Evolutionary conservation across 225 moss, liverwort and hornwort genomes (phyloP), one percentile per base, ranked within the genome.

Genomic region (Anthoceros angustus): DNA sequence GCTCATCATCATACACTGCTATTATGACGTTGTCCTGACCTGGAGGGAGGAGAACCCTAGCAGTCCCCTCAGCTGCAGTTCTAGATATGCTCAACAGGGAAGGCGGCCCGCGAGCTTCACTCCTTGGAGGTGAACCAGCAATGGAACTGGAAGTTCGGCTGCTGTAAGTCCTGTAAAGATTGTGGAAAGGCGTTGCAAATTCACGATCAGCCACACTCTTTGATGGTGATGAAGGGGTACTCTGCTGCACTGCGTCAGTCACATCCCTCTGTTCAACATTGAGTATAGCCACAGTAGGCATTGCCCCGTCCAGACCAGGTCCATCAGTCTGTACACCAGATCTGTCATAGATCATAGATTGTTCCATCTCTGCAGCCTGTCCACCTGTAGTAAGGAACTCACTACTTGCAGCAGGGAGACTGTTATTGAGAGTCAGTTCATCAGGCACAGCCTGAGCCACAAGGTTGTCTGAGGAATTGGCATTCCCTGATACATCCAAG

Each of bases 1-100:
- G 90, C 66, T 94, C 90, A 70, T 94, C 87, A 72, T 94, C 87
- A 63, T 87, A 85, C 15, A 94, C 81, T 48, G 76, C 83, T 62
- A 90, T 82, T 38, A 82, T 69, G 66, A 82, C 70, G 64, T 83
- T 83, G 69, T 78, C 78, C 40, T 84, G 74, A 20, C 90, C 90
- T 60, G 72, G 69, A 48, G 84, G 79, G 40, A 86, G 82, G 74
- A 80, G 79, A 24, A 90, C 68, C 48, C 86, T 81, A 15, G 84
- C 77, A 63, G 78, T 81, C 62, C 87, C 90, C 48, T 86, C 86
- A 71, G 70, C 76, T 65, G 80, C 76, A 55, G 55, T 18, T 55
- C 14, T 55, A 20, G n/a, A 55, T 18, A 55, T 55, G 6, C n/a
- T 55, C n/a, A 23, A 55, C 55, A 18, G 55, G 55, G 55, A 18